These are phyloP conservation scores for Saccharum spontaneum DNA, from an alignment of 176 grass and related monocot species.

Conservation along the genomic window DNA sequence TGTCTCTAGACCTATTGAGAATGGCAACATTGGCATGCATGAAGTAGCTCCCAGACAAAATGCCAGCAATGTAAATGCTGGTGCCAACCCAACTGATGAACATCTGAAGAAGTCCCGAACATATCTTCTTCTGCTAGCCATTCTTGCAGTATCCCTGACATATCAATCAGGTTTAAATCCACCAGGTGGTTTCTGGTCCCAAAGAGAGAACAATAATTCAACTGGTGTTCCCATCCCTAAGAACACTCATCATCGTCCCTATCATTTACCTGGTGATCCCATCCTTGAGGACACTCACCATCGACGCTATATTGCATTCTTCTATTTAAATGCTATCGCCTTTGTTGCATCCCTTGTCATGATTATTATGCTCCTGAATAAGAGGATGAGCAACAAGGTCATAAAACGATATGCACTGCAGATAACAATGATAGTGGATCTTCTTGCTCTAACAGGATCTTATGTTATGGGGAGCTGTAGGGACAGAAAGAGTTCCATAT, in stretches of 20 bases:
- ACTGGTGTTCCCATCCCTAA: constrained; percentile 27
- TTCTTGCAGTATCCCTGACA: constrained; percentile 46
- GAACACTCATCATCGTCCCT: constrained; percentile 4
- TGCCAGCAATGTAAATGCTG: neutral
- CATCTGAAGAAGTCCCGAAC: constrained; percentile 41
- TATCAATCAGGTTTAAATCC: constrained; percentile 55
- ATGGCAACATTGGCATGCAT: neutral
- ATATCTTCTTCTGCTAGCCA: constrained; percentile 42
- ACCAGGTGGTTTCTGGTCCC: constrained; percentile 52
- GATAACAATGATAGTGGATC: constrained; percentile 39
- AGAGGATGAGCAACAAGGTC: constrained; percentile 15
- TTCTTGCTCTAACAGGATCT: constrained; percentile 37
- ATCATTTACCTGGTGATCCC: constrained; percentile 46
- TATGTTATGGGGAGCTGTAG: constrained; percentile 36
- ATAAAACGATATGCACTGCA: constrained; percentile 33
- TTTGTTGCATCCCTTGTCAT: constrained; percentile 49
- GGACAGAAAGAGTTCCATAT: constrained; percentile 3
- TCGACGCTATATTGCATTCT: constrained; percentile 36
- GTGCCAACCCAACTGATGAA: neutral
- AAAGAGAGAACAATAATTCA: neutral
- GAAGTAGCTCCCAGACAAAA: neutral
- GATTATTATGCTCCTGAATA: constrained; percentile 39
- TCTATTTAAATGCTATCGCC: constrained; percentile 44
- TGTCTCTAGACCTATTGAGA: neutral
- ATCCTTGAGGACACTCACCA: constrained; percentile 48